A percentile compares a stretch with the other conserved stretches of the same genome.
phyloP scores from a whole-genome alignment of 306 rosid genomes.

The Rosa lucieae region DNA sequence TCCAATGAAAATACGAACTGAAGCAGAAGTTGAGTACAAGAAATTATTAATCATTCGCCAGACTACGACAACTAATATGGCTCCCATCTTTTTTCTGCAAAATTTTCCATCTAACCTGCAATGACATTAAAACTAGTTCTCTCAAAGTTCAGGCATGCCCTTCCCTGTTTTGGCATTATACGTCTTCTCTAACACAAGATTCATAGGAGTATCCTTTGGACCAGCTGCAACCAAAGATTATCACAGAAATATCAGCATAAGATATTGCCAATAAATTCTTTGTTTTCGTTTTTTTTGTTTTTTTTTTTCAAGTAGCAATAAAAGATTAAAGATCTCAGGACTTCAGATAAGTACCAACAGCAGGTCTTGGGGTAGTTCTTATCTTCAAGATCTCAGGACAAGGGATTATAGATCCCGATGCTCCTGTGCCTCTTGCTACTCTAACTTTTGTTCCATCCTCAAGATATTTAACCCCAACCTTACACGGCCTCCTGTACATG shows the following conservation, averaged over 20 bases:
- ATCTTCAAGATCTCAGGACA: slow-evolving; percentile 92
- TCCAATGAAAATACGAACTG: background rate
- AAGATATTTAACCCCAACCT: slow-evolving; percentile 79
- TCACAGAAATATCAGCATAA: background rate
- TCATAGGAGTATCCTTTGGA: slow-evolving; percentile 81
- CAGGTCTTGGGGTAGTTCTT: slow-evolving; percentile 79
- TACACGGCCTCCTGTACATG: slow-evolving; percentile 84
- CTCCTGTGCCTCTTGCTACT: slow-evolving; percentile 82
- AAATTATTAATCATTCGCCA: slow-evolving; percentile 6
- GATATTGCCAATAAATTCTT: background rate
- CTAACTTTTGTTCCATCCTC: slow-evolving; percentile 94
- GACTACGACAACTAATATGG: background rate
- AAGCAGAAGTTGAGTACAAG: background rate
- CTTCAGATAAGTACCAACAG: slow-evolving; percentile 52
- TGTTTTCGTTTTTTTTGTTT: too few relatives aligned
- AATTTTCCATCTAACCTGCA: background rate
- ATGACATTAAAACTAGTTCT: slow-evolving; percentile 6
- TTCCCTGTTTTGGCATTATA: slow-evolving; percentile 75
- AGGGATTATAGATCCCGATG: slow-evolving; percentile 85
- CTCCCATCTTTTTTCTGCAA: slow-evolving; percentile 1
- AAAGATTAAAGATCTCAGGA: background rate
- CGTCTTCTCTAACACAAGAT: slow-evolving; percentile 70
- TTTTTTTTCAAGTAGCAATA: slow-evolving; percentile 4
- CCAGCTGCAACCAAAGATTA: slow-evolving; percentile 60
- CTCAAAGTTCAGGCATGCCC: slow-evolving; percentile 86